Evolutionary conservation across 1,284 basidiomycete species (phyloP).

Genomic region (Ceratobasidium sp.): DNA sequence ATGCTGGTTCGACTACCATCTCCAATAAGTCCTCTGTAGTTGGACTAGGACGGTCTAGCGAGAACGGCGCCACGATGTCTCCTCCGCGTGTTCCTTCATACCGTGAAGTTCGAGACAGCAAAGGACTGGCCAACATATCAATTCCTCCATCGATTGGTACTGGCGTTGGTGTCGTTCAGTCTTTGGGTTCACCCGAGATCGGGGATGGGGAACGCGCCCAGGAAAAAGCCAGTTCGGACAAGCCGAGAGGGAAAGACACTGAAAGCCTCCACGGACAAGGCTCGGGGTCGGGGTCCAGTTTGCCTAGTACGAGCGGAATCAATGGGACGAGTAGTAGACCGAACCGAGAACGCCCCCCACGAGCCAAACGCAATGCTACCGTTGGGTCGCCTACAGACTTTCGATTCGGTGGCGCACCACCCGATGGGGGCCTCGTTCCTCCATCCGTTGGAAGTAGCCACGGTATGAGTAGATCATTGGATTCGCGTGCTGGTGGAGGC

Average conservation of each 20-base stretch:
- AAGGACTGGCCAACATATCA: constrained; percentile 34
- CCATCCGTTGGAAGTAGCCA: constrained; percentile 15
- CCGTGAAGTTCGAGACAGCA: constrained; percentile 35
- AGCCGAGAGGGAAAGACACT: not conserved
- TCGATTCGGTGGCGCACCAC: constrained; percentile 23
- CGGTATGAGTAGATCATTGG: constrained; percentile 23
- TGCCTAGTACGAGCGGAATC: not conserved
- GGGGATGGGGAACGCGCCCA: not conserved
- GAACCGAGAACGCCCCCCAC: constrained; percentile 14
- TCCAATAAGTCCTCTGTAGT: not conserved
- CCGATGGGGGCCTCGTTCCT: constrained; percentile 30
- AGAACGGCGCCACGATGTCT: not conserved
- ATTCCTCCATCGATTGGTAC: constrained; percentile 17
- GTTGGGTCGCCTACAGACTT: constrained; percentile 35
- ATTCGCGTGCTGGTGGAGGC: constrained; percentile 13
- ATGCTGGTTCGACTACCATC: not conserved
- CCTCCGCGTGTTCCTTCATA: constrained; percentile 32
- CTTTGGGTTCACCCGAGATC: constrained; percentile 4
- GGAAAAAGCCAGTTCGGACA: not conserved
- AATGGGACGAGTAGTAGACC: not conserved
- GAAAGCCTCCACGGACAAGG: constrained; percentile 3
- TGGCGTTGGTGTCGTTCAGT: constrained; percentile 18
- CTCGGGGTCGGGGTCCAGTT: constrained; percentile 21
- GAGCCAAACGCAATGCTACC: constrained; percentile 22
- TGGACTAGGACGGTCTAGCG: not conserved